Percentiles rank a stretch among this genome's conserved stretches.
phyloP scores from a whole-genome alignment of 768 basidiomycete species.

The Leucocoprinus sp. region DNA sequence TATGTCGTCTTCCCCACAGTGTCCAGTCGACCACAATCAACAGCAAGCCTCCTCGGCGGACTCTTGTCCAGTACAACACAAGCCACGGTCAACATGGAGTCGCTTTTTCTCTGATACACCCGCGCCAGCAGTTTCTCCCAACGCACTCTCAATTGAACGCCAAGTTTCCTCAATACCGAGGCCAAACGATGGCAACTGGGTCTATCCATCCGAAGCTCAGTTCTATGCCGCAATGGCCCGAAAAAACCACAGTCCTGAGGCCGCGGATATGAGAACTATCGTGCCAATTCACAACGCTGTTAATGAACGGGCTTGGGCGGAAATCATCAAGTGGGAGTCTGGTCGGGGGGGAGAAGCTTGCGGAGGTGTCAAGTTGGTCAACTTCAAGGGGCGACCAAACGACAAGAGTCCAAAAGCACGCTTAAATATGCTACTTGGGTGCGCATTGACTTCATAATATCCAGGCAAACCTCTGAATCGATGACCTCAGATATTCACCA shows the following conservation, averaged over 20 bases:
- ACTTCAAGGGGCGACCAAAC: slow-evolving; percentile 83
- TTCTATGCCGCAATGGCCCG: slow-evolving; percentile 97
- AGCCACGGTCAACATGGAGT: slow-evolving; percentile 32
- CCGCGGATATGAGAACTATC: slow-evolving; percentile 89
- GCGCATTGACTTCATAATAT: slow-evolving; percentile 16
- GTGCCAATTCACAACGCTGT: slow-evolving; percentile 99
- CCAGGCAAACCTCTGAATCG: slow-evolving; percentile 7
- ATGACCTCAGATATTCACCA: slow-evolving; percentile 63
- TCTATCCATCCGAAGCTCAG: slow-evolving; percentile 97
- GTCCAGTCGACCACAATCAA: slow-evolving; percentile 39
- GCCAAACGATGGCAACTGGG: slow-evolving; percentile 69
- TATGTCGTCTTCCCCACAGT: slow-evolving; percentile 24
- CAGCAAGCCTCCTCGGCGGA: slow-evolving; percentile 14
- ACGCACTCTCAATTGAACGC: slow-evolving; percentile 58
- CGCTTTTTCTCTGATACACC: slow-evolving; percentile 27
- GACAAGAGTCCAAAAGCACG: slow-evolving; percentile 77
- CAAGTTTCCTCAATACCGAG: slow-evolving; percentile 87
- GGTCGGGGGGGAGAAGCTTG: slow-evolving; percentile 77
- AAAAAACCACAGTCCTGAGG: slow-evolving; percentile 84
- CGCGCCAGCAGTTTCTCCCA: slow-evolving; percentile 14
- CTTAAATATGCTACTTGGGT: slow-evolving; percentile 84
- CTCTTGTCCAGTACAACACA: slow-evolving; percentile 36
- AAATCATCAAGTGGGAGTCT: slow-evolving; percentile 76
- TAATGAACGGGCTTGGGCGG: slow-evolving; percentile 87
- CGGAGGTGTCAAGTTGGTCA: slow-evolving; percentile 74